A percentile compares a stretch with the other conserved stretches of the same genome.
These are phyloP conservation scores for Hanseniaspora jakobsenii DNA, from an alignment of 805 yeast genomes.

Conservation along the genomic window DNA sequence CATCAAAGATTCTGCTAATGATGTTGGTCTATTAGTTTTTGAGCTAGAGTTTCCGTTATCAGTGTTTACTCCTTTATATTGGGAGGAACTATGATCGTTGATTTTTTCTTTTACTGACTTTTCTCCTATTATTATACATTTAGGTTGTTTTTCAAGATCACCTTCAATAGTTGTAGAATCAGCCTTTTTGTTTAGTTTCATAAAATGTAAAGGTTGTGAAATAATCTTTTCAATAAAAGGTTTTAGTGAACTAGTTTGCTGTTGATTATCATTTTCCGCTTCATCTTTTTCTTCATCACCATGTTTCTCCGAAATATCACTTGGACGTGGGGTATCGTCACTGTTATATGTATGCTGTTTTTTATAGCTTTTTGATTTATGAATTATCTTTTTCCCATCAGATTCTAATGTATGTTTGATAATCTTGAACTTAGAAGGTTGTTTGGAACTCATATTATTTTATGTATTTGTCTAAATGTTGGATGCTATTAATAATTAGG, in stretches of 20 bases:
- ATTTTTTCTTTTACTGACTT: background rate
- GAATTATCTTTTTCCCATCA: background rate
- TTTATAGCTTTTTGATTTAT: background rate
- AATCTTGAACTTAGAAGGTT: background rate
- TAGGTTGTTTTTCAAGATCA: background rate
- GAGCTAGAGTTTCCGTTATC: background rate
- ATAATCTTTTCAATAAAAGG: slow-evolving; percentile 14
- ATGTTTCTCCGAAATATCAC: background rate
- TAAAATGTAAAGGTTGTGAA: slow-evolving; percentile 10
- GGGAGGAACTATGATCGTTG: background rate
- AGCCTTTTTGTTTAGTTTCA: slow-evolving; percentile 8
- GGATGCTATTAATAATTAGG: background rate
- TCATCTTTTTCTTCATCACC: background rate
- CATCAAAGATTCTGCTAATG: slow-evolving; percentile 50
- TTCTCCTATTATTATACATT: slow-evolving; percentile 8
- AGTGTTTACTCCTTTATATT: background rate
- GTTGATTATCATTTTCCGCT: background rate
- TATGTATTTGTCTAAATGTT: too few species aligned
- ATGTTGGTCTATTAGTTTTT: slow-evolving; percentile 21
- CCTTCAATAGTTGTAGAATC: too few species aligned
- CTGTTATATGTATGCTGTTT: background rate
- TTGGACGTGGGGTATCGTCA: too few species aligned
- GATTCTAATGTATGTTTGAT: background rate
- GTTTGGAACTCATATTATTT: background rate
- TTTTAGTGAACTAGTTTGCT: background rate